These are phyloP conservation scores for Diplodia intermedia DNA, from an alignment of 2,329 filamentous ascomycete species.

Conservation along the genomic window DNA sequence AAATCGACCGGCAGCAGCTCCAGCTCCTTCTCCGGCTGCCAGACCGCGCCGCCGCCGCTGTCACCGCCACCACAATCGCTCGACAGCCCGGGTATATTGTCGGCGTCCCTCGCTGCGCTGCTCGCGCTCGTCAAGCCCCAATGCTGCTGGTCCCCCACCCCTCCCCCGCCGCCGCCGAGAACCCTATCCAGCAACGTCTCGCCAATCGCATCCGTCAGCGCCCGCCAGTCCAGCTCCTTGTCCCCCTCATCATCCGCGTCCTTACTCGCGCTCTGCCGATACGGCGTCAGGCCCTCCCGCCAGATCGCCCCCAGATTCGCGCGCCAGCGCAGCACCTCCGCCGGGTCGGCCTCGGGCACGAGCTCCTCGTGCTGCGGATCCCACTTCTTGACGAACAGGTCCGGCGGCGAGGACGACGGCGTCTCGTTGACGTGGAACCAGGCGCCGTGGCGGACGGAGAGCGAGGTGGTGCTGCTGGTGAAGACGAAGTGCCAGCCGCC, in stretches of 20 bases:
- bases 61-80: conserved; percentile 37
- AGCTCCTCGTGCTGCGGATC: conserved; percentile 55
- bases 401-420: conserved; percentile 38
- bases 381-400: conserved; percentile 66
- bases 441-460: conserved; percentile 66
- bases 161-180: conserved; percentile 53
- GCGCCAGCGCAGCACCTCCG: conserved; percentile 57
- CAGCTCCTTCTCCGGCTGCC: conserved; percentile 52
- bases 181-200: conserved; percentile 59
- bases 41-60: background rate
- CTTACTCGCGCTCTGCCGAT: conserved; percentile 52
- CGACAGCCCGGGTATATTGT: conserved; percentile 65
- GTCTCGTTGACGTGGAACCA: conserved; percentile 64
- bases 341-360: conserved; percentile 49
- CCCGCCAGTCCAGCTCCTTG: conserved; percentile 61
- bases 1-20: conserved; percentile 65
- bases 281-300: conserved; percentile 59
- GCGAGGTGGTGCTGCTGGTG: conserved; percentile 62
- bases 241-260: conserved; percentile 43
- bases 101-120: conserved; percentile 62
- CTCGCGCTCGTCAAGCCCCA: conserved; percentile 67
- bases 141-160: conserved; percentile 48
- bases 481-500: conserved; percentile 68
- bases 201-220: conserved; percentile 60
- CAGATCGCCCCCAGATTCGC: conserved; percentile 64